phyloP scores from a whole-genome alignment of 495 filamentous ascomycete species.

The Aspergillus indologenus region DNA sequence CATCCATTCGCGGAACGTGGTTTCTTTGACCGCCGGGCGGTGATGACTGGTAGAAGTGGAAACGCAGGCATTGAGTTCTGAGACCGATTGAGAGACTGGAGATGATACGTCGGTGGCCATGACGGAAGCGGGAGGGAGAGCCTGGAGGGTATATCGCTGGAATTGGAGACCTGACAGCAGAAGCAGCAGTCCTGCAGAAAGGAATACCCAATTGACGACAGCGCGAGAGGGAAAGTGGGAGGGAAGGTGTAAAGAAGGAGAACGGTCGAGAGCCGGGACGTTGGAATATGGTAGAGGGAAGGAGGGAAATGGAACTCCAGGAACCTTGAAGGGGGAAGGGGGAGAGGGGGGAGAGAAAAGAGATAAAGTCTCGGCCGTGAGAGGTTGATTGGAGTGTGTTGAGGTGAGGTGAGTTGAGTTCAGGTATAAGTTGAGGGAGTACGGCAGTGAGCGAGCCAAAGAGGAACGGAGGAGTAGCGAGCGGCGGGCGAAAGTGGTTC shows the following conservation, averaged over 20 bases:
- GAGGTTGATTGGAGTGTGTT: neutral
- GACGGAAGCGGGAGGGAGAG: slow-evolving; percentile 27
- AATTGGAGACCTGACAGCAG: slow-evolving; percentile 19
- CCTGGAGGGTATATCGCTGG: slow-evolving; percentile 6
- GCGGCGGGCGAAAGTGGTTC: slow-evolving; percentile 16
- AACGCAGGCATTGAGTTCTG: slow-evolving; percentile 45
- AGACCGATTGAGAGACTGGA: slow-evolving; percentile 25
- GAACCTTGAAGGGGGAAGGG: neutral
- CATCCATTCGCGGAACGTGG: slow-evolving; percentile 51
- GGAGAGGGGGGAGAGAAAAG: no score
- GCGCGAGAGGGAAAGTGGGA: neutral
- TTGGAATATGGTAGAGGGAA: neutral
- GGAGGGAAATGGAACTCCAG: neutral
- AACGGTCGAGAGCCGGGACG: neutral
- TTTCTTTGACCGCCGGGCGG: slow-evolving; percentile 34
- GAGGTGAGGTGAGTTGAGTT: neutral
- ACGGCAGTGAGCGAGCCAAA: slow-evolving; percentile 3
- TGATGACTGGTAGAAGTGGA: slow-evolving; percentile 33
- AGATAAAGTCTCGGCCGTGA: no score
- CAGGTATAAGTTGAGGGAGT: no score
- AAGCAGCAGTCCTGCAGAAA: slow-evolving; percentile 15
- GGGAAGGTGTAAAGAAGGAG: neutral
- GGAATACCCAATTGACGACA: slow-evolving; percentile 20
- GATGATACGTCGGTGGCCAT: slow-evolving; percentile 36
- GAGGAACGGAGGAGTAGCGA: neutral